Base-by-base conservation (phyloP, 495 filamentous ascomycete species). In the Lasiosphaeria ovina region DNA sequence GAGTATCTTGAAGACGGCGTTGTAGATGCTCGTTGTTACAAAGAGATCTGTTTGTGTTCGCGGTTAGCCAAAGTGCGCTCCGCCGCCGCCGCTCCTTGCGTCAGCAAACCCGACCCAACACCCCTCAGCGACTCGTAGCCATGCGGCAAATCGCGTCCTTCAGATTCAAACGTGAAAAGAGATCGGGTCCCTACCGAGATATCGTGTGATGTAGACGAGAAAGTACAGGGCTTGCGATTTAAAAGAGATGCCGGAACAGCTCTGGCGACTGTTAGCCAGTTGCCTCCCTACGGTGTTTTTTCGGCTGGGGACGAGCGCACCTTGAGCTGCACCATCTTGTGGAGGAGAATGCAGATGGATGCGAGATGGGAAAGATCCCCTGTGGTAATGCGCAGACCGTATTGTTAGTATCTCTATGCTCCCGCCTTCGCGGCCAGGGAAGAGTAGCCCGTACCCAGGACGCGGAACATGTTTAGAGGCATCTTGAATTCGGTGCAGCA, bases 171-270 rank as follows among this genome's bases (percentile, higher is more conserved):
- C 24, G 24, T 24, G 24, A 24, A 24, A 24, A 24, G 24, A 24
- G 2, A 24, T 24, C 24, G 24, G 54, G 32, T 56, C 24, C 74
- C 53, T 73, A 91, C 89, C 91, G 60, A 97, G 84, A 76, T 98
- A 98, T 60, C 94, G 85, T 51, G 92, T 93, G 31, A 93, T 69
- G 75, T 98, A 98, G 57, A 98, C 95, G 42, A 96, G 78, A 62
- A 98, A 75, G 76, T 98, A 98, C 42, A 98, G 79, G 33, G 86
- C 87, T 81, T 98, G 94, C 55, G 94, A 96, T 74, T 98, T 98
- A 82, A 98, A 97, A 5, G 94, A 98, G 76, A 98, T 89, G 61
- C 94, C 94, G 11, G 93, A 87, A 68, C 93, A 96, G 80, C 92
- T 96, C 94, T 98, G 79, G 16, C 51, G 4, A n/a, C 6, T 35